phyloP scores from a whole-genome alignment of 2,329 filamentous ascomycete species.

The Huntiella abstrusa region DNA sequence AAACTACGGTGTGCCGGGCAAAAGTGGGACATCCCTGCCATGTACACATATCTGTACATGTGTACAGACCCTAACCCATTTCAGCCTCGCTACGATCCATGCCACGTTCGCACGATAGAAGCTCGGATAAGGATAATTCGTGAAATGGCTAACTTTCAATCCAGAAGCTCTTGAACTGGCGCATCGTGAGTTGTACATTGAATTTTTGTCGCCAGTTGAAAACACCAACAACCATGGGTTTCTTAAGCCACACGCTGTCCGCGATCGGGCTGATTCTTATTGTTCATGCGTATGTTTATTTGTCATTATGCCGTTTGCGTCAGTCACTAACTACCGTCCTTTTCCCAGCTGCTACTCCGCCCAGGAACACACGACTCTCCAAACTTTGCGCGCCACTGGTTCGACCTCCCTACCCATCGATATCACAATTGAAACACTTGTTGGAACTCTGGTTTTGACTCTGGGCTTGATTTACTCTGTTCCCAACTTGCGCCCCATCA shows the following conservation, averaged over 20 bases:
- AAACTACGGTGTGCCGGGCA: too few relatives aligned
- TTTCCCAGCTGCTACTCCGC: slow-evolving; percentile 74
- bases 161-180: too few relatives aligned
- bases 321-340: neutral
- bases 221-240: slow-evolving; percentile 1
- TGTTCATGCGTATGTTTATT: slow-evolving; percentile 53
- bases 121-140: too few relatives aligned
- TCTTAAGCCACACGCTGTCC: slow-evolving; percentile 17
- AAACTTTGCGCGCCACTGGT: slow-evolving; percentile 34
- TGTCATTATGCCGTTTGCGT: neutral
- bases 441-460: slow-evolving; percentile 63
- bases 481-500: slow-evolving; percentile 64
- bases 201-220: neutral
- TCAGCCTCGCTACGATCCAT: too few relatives aligned
- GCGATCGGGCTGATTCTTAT: slow-evolving; percentile 60
- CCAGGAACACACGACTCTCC: slow-evolving; percentile 70
- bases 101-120: too few relatives aligned
- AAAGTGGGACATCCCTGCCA: too few relatives aligned
- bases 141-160: neutral
- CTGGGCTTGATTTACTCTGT: slow-evolving; percentile 65
- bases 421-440: slow-evolving; percentile 69
- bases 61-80: too few relatives aligned
- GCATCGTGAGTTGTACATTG: too few relatives aligned
- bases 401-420: slow-evolving; percentile 52
- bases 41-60: too few relatives aligned